Evolutionary conservation across 805 yeast genomes (phyloP).

Genomic region (Zygoascus biomembranicola): DNA sequence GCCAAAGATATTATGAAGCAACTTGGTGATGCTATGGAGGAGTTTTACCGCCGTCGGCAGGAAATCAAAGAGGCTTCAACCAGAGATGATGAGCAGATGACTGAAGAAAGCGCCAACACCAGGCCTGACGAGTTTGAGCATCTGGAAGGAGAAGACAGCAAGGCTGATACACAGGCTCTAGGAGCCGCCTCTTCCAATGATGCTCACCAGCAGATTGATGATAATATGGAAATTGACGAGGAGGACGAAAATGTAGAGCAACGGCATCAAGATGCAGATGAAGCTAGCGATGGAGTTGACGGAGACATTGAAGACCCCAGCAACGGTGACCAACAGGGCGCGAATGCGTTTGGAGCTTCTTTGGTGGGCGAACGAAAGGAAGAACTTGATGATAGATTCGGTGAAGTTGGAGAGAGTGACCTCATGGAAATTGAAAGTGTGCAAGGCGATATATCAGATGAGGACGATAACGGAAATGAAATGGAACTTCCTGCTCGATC

Average conservation of each 20-base stretch:
- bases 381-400: slow-evolving; percentile 14
- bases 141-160: slow-evolving; percentile 49
- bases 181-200: slow-evolving; percentile 76
- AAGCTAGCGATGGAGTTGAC: slow-evolving; percentile 12
- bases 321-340: slow-evolving; percentile 25
- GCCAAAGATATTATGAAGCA: slow-evolving; percentile 62
- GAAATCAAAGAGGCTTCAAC: slow-evolving; percentile 67
- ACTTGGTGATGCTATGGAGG: slow-evolving; percentile 85
- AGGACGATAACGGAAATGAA: slow-evolving; percentile 21
- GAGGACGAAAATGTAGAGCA: slow-evolving; percentile 16
- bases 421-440: neutral
- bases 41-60: slow-evolving; percentile 82
- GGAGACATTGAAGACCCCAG: slow-evolving; percentile 25
- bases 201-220: slow-evolving; percentile 60
- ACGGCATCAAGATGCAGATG: slow-evolving; percentile 4
- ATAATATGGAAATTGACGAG: slow-evolving; percentile 30
- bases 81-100: slow-evolving; percentile 31
- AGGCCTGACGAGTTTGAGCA: slow-evolving; percentile 70
- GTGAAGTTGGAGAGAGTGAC: slow-evolving; percentile 13
- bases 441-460: slow-evolving; percentile 24
- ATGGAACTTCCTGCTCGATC: slow-evolving; percentile 40
- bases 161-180: slow-evolving; percentile 79
- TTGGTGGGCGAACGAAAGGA: slow-evolving; percentile 15
- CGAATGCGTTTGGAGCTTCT: slow-evolving; percentile 21
- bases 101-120: slow-evolving; percentile 29